A percentile compares a stretch with the other conserved stretches of the same genome.
These are phyloP conservation scores for Monascus ruber DNA, from an alignment of 2,329 filamentous ascomycete species.

Conservation along the genomic window DNA sequence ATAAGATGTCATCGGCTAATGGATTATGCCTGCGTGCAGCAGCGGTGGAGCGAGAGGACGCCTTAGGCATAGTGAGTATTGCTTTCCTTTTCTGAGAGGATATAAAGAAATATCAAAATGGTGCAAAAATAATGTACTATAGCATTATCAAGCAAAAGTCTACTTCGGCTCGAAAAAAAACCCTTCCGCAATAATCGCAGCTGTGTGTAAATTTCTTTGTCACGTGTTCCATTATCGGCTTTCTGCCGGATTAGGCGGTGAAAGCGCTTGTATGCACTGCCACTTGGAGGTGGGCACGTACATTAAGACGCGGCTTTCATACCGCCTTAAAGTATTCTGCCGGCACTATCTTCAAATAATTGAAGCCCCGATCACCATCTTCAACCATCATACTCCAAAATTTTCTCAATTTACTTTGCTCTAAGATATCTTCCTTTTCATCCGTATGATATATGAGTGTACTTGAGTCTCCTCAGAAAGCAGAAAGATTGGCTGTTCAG, in stretches of 20 bases:
- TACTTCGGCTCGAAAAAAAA: conserved; percentile 1
- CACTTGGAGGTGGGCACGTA: background rate
- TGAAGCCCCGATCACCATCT: too few species aligned
- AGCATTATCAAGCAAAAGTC: background rate
- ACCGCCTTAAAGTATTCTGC: conserved; percentile 7
- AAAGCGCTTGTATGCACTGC: too few species aligned
- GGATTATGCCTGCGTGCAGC: conserved; percentile 68
- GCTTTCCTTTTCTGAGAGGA: too few species aligned
- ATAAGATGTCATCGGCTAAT: conserved; percentile 73
- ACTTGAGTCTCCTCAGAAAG: too few species aligned
- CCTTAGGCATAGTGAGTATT: conserved; percentile 61
- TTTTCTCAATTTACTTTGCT: too few species aligned
- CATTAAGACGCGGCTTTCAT: background rate
- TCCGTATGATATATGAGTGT: too few species aligned
- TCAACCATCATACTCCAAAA: too few species aligned
- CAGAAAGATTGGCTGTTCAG: too few species aligned
- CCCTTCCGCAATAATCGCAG: background rate
- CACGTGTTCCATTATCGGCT: conserved; percentile 21
- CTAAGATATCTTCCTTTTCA: too few species aligned
- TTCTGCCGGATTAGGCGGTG: conserved; percentile 15
- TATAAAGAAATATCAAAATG: background rate
- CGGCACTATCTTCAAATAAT: background rate
- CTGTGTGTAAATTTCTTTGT: conserved; percentile 24
- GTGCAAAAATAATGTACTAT: background rate
- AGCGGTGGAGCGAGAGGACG: conserved; percentile 47